Percentiles rank a stretch among this genome's conserved stretches.
Evolutionary conservation across 2,329 filamentous ascomycete genomes (phyloP).

Genomic region (Byssothecium circinans): DNA sequence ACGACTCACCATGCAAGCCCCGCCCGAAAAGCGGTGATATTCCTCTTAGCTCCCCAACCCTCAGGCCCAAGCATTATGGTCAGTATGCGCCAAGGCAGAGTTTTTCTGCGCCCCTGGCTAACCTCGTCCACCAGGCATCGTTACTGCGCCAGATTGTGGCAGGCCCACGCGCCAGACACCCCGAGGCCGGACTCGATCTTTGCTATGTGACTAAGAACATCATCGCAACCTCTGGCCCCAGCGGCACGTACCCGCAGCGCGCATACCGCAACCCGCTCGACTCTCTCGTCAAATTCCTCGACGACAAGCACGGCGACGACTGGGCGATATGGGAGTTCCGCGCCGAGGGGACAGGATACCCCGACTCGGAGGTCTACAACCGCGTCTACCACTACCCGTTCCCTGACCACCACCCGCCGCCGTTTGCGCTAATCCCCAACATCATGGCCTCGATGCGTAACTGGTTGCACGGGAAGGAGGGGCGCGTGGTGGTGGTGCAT

Average conservation of each 20-base stretch:
- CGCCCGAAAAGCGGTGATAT: neutral
- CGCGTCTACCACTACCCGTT: constrained; percentile 90
- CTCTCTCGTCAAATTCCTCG: constrained; percentile 82
- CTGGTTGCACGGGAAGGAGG: constrained; percentile 63
- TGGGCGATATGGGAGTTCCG: constrained; percentile 99
- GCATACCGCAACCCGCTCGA: constrained; percentile 94
- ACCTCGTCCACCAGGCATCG: constrained; percentile 30
- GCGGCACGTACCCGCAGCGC: constrained; percentile 82
- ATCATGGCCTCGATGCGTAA: constrained; percentile 92
- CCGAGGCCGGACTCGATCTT: constrained; percentile 86
- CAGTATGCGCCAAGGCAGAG: constrained; percentile 1
- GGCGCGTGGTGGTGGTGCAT: constrained; percentile 84
- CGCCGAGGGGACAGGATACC: constrained; percentile 94
- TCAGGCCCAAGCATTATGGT: neutral
- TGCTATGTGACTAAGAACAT: constrained; percentile 92
- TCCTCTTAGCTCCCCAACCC: neutral
- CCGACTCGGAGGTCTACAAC: constrained; percentile 82
- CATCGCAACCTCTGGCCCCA: constrained; percentile 80
- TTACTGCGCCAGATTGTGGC: constrained; percentile 90
- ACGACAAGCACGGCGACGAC: constrained; percentile 73
- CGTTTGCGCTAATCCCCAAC: constrained; percentile 83
- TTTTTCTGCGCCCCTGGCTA: neutral
- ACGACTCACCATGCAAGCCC: neutral
- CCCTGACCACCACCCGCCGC: constrained; percentile 96
- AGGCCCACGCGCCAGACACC: constrained; percentile 78